phyloP scores from a whole-genome alignment of 805 yeast genomes.

The Scheffersomyces spartinae region DNA sequence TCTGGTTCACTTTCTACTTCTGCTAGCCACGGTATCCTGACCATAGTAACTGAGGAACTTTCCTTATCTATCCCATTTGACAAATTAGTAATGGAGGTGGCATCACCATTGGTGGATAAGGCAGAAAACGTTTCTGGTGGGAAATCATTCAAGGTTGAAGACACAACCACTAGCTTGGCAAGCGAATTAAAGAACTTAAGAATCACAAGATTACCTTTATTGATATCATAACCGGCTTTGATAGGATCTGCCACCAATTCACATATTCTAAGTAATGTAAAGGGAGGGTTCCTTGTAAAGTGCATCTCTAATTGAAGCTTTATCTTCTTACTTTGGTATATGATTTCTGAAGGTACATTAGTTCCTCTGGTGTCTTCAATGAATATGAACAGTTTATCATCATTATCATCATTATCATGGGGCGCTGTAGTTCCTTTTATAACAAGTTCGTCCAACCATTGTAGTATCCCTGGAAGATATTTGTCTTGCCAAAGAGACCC shows the following conservation, averaged over 20 bases:
- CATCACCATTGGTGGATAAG: slow-evolving; percentile 1
- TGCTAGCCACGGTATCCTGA: slow-evolving; percentile 1
- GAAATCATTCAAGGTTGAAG: slow-evolving; percentile 14
- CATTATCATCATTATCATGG: too few species aligned
- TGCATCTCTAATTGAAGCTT: too few species aligned
- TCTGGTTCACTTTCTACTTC: background rate
- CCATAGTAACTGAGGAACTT: slow-evolving; percentile 3
- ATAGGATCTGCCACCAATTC: slow-evolving; percentile 35
- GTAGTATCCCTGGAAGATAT: too few species aligned
- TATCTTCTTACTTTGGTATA: too few species aligned
- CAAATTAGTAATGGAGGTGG: background rate
- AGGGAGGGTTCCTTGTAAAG: too few species aligned
- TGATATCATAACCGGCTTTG: slow-evolving; percentile 19
- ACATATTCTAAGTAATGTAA: slow-evolving; percentile 35
- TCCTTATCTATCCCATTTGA: background rate
- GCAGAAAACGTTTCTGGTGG: slow-evolving; percentile 10
- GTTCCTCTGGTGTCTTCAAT: too few species aligned
- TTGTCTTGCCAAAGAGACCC: too few species aligned
- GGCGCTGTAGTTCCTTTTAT: too few species aligned
- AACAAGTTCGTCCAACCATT: too few species aligned
- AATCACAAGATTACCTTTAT: too few species aligned
- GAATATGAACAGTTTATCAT: too few species aligned
- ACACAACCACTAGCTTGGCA: slow-evolving; percentile 13
- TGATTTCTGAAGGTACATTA: too few species aligned
- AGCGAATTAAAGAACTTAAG: slow-evolving; percentile 18